phyloP scores from a whole-genome alignment of 129 eudicot genomes.

The Tagetes patula region DNA sequence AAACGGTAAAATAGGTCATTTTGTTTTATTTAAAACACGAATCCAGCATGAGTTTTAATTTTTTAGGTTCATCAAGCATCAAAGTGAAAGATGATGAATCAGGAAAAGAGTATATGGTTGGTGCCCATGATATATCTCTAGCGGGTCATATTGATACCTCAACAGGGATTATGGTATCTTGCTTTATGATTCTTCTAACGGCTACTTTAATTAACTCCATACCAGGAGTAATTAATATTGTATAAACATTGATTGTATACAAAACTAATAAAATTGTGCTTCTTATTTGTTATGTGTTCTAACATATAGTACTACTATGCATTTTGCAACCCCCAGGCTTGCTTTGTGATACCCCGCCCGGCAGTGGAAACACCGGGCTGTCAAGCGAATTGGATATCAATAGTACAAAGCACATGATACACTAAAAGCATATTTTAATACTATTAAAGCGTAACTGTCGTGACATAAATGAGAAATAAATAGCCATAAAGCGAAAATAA shows the following conservation, averaged over 20 bases:
- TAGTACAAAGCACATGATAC: too few species aligned
- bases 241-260: constrained; percentile 25
- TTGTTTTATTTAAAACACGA: background rate
- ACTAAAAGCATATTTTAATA: too few species aligned
- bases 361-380: too few species aligned
- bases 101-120: constrained; percentile 54
- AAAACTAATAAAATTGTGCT: background rate
- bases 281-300: background rate
- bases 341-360: too few species aligned
- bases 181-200: constrained; percentile 38
- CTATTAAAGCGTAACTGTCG: too few species aligned
- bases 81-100: constrained; percentile 73
- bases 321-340: too few species aligned
- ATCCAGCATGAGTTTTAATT: background rate
- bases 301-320: too few species aligned
- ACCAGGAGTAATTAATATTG: constrained; percentile 9
- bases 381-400: too few species aligned
- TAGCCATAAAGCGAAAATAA: too few species aligned
- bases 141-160: constrained; percentile 21
- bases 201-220: constrained; percentile 20
- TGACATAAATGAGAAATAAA: too few species aligned
- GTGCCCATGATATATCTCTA: constrained; percentile 64
- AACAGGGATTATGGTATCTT: constrained; percentile 17
- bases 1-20: background rate
- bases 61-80: constrained; percentile 86